These are phyloP conservation scores for Lasiosphaeris hirsuta DNA, from an alignment of 495 filamentous ascomycete genomes.

Conservation along the genomic window DNA sequence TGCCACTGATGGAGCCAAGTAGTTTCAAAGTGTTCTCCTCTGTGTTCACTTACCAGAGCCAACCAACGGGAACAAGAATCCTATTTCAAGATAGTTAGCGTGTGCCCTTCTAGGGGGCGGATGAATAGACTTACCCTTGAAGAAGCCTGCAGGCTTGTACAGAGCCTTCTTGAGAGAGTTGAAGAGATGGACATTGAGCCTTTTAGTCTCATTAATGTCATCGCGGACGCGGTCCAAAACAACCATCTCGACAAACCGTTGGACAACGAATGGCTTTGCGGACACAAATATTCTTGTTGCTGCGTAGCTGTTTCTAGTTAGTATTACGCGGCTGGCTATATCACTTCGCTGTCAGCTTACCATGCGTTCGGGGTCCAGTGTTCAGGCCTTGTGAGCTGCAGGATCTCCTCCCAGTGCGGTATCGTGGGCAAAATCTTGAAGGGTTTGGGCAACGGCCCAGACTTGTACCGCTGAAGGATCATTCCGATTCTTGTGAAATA, in stretches of 20 bases:
- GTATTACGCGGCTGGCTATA: not conserved
- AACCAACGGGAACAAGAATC: constrained; percentile 82
- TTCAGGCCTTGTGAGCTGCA: constrained; percentile 29
- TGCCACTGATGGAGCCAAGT: too few relatives aligned
- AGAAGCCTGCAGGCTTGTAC: constrained; percentile 95
- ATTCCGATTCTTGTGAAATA: constrained; percentile 67
- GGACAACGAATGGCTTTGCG: constrained; percentile 67
- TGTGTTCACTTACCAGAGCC: constrained; percentile 48
- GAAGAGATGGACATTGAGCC: constrained; percentile 93
- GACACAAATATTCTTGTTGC: constrained; percentile 88
- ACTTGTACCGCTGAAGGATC: constrained; percentile 89
- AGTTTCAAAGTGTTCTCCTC: too few relatives aligned
- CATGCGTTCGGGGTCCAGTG: constrained; percentile 68
- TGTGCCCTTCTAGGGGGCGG: too few relatives aligned
- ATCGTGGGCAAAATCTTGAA: constrained; percentile 95
- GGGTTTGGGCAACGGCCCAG: constrained; percentile 89
- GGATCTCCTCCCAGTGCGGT: constrained; percentile 81
- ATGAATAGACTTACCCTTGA: constrained; percentile 66
- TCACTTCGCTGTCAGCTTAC: constrained; percentile 2
- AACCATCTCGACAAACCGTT: constrained; percentile 75
- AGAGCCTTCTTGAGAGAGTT: constrained; percentile 85
- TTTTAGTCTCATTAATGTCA: constrained; percentile 73
- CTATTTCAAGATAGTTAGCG: constrained; percentile 6
- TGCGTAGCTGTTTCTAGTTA: constrained; percentile 55
- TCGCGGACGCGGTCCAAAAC: constrained; percentile 85